A percentile compares a stretch with the other conserved stretches of the same genome.
phyloP scores from a whole-genome alignment of 176 grass and related monocot species.

The Oryza coarctata region DNA sequence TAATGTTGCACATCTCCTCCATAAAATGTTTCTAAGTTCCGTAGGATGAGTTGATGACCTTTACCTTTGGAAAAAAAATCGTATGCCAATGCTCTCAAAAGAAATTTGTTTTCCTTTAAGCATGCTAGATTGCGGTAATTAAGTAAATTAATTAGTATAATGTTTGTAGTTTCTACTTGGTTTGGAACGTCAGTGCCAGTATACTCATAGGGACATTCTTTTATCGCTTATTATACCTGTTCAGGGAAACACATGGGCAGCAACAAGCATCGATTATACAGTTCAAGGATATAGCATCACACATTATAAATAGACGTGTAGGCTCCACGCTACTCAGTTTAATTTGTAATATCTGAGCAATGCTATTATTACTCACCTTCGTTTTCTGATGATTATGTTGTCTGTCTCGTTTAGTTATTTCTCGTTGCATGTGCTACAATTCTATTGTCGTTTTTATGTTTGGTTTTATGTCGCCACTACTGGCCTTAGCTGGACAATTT shows the following conservation, averaged over 20 bases:
- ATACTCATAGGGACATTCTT: neutral
- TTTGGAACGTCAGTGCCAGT: neutral
- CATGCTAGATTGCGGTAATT: neutral
- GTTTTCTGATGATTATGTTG: neutral
- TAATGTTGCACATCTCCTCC: neutral
- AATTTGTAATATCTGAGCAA: too few species aligned
- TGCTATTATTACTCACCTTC: neutral
- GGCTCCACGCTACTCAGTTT: too few species aligned
- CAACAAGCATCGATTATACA: neutral
- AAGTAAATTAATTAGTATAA: neutral
- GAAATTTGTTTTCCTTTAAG: neutral
- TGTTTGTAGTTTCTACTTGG: neutral
- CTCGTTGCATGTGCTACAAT: neutral
- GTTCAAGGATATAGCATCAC: neutral
- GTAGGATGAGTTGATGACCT: neutral
- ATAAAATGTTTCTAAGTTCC: neutral
- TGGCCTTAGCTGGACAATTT: neutral
- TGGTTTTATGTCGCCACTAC: neutral
- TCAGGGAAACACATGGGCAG: neutral
- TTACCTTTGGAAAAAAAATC: neutral
- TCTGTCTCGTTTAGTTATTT: neutral
- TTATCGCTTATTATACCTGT: neutral
- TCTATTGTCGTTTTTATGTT: neutral
- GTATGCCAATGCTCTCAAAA: neutral
- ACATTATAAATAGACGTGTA: too few species aligned